A percentile compares a stretch with the other conserved stretches of the same genome.
Evolutionary conservation across 2,329 filamentous ascomycete species (phyloP).

Genomic region (Colletotrichum sp.): DNA sequence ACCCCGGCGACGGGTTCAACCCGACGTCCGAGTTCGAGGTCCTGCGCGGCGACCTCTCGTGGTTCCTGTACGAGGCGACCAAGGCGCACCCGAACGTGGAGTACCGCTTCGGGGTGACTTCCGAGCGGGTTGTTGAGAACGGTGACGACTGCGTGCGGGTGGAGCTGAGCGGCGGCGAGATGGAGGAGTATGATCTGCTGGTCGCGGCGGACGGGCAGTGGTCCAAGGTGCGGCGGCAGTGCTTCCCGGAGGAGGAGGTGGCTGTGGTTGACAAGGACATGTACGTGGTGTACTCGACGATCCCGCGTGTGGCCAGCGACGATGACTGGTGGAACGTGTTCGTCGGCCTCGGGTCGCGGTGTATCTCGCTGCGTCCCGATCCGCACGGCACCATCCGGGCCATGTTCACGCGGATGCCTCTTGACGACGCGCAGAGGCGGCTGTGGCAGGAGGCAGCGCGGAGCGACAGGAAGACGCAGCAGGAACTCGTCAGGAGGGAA

Average conservation of each 20-base stretch:
- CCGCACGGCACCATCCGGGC: conserved; percentile 14
- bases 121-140: conserved; percentile 11
- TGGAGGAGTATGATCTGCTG: conserved; percentile 52
- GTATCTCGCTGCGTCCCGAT: background rate
- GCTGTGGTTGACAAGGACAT: conserved; percentile 27
- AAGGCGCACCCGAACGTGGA: conserved; percentile 24
- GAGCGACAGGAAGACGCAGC: conserved; percentile 32
- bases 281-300: conserved; percentile 36
- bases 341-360: background rate
- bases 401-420: background rate
- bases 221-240: conserved; percentile 49
- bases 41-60: conserved; percentile 59
- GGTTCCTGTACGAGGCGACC: conserved; percentile 48
- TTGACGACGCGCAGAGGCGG: background rate
- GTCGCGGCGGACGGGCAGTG: conserved; percentile 60
- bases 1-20: conserved; percentile 46
- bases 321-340: conserved; percentile 13
- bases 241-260: conserved; percentile 31
- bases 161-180: conserved; percentile 45
- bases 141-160: conserved; percentile 37
- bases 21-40: conserved; percentile 62
- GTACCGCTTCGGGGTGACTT: conserved; percentile 30
- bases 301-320: conserved; percentile 26
- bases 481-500: conserved; percentile 32
- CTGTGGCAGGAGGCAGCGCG: background rate